Conservation (phyloP, 441 rosid genomes). For the Pelargonium australe region DNA sequence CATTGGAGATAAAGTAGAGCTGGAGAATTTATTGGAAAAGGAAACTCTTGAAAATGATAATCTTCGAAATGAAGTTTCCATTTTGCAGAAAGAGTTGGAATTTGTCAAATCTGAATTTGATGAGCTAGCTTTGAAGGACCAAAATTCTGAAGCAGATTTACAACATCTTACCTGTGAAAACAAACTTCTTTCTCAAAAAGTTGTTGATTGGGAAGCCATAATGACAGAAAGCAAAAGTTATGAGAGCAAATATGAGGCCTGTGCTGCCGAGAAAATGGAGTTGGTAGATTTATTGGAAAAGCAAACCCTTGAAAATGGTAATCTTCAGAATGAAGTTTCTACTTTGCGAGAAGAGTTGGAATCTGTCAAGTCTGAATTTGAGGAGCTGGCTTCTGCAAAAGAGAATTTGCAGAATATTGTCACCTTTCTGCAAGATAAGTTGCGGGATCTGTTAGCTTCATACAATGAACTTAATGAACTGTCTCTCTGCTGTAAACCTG, state of each 20-base stretch:
- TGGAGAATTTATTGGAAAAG: neutral
- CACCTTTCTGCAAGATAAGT: slow-evolving; percentile 35
- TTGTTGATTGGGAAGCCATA: slow-evolving; percentile 7
- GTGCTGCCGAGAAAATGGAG: slow-evolving; percentile 8
- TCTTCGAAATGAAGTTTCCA: slow-evolving; percentile 13
- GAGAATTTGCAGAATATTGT: slow-evolving; percentile 42
- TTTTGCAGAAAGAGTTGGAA: slow-evolving; percentile 6
- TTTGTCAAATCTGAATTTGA: slow-evolving; percentile 17
- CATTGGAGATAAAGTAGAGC: neutral
- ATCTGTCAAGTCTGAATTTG: slow-evolving; percentile 16
- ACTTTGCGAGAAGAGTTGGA: slow-evolving; percentile 1
- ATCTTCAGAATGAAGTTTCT: slow-evolving; percentile 8
- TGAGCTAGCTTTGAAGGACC: neutral
- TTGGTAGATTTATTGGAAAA: slow-evolving; percentile 8
- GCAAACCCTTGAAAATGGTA: slow-evolving; percentile 4
- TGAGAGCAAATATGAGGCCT: slow-evolving; percentile 5
- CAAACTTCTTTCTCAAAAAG: slow-evolving; percentile 7
- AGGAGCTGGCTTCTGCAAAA: slow-evolving; percentile 41
- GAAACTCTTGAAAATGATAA: slow-evolving; percentile 8
- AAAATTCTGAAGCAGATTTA: neutral
- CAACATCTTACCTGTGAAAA: slow-evolving; percentile 10
- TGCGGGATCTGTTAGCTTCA: slow-evolving; percentile 38
- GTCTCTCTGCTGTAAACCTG: slow-evolving; percentile 29
- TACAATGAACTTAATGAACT: slow-evolving; percentile 34
- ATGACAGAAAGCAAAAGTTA: slow-evolving; percentile 10